phyloP scores from a whole-genome alignment of 139 green algal genomes.

The Asterochloris sp. region DNA sequence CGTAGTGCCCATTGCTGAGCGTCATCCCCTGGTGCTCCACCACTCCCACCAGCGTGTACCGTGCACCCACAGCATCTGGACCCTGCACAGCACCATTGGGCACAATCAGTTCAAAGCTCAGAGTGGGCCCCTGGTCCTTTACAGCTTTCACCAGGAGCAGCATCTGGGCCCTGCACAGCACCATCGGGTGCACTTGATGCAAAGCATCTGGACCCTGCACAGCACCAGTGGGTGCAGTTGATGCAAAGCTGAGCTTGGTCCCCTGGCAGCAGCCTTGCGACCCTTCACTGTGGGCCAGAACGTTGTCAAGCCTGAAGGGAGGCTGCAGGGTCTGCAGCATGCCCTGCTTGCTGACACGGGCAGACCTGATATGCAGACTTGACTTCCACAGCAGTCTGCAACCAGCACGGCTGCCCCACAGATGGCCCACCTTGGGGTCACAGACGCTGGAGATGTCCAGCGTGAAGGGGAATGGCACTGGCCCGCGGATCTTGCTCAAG shows the following conservation, averaged over 20 bases:
- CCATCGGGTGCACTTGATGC: too few species aligned
- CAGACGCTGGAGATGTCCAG: slow-evolving; percentile 34
- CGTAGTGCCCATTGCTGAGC: slow-evolving; percentile 63
- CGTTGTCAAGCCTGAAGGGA: too few species aligned
- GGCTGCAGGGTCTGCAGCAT: too few species aligned
- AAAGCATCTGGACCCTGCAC: too few species aligned
- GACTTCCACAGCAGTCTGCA: too few species aligned
- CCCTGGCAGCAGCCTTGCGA: slow-evolving; percentile 17
- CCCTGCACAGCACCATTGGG: slow-evolving; percentile 15
- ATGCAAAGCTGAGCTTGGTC: slow-evolving; percentile 40
- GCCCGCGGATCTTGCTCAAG: slow-evolving; percentile 56
- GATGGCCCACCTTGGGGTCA: slow-evolving; percentile 9
- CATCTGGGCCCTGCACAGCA: neutral
- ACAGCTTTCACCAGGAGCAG: slow-evolving; percentile 50
- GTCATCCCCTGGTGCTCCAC: slow-evolving; percentile 60
- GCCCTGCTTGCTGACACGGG: too few species aligned
- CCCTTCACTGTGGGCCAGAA: too few species aligned
- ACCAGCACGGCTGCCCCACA: neutral
- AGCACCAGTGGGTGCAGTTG: slow-evolving; percentile 50
- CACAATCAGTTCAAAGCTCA: slow-evolving; percentile 65
- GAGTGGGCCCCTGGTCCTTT: slow-evolving; percentile 53
- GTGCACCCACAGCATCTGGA: neutral
- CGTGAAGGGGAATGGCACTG: slow-evolving; percentile 31
- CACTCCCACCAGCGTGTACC: slow-evolving; percentile 61
- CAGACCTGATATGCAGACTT: too few species aligned